Percentiles rank a stretch among this genome's conserved stretches.
Conservation (phyloP, 345 rosid genomes). For the Populus pruinosa region DNA sequence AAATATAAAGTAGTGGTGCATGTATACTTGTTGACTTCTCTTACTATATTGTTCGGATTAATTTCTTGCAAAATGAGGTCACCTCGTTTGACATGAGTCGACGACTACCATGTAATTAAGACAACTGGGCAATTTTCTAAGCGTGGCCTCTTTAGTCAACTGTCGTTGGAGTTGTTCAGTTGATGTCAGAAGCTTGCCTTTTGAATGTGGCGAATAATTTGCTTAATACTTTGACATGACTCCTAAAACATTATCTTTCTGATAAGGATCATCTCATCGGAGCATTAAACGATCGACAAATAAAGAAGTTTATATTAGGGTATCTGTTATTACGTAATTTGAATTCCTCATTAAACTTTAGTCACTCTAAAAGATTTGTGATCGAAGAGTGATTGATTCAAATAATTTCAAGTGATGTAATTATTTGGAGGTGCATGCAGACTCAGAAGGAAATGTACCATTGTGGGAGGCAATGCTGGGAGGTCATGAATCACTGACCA, state of each 20-base stretch:
- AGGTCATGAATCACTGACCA: conserved; percentile 51
- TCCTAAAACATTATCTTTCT: background rate
- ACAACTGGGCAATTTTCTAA: background rate
- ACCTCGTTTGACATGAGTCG: background rate
- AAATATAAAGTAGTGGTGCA: background rate
- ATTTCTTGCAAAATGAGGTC: background rate
- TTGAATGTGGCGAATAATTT: background rate
- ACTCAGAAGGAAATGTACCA: conserved; percentile 65
- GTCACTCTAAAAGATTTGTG: background rate
- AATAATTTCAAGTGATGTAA: background rate
- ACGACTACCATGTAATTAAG: background rate
- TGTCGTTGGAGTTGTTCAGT: background rate
- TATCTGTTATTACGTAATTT: background rate
- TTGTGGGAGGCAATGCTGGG: conserved; percentile 79
- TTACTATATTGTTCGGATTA: background rate
- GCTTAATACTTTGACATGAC: background rate
- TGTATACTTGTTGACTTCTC: background rate
- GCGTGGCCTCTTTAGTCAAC: background rate
- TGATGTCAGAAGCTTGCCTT: background rate
- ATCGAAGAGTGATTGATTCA: background rate
- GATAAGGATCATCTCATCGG: background rate
- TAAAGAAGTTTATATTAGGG: background rate
- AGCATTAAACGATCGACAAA: background rate
- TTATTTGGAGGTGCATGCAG: conserved; percentile 33
- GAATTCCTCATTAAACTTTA: background rate